Evolutionary conservation across 345 rosid species (phyloP), one percentile per base, ranked within the genome.

Genomic region (Toxicodendron radicans): DNA sequence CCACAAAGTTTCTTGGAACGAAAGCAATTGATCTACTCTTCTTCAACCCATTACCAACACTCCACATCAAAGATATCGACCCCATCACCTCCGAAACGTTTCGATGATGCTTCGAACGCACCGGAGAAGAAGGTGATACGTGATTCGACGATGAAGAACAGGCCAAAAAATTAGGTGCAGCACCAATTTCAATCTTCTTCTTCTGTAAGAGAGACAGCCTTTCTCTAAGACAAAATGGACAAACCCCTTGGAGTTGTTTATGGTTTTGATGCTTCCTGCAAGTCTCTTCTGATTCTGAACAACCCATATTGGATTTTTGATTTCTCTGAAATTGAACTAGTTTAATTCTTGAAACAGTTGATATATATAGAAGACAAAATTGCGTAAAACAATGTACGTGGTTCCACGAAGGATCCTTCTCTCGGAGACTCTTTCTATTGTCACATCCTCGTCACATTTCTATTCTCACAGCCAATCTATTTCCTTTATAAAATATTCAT

Each of bases 1-100:
- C 86, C 2, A 27, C 78, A 11, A 33, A 24, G 49, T 57, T 81
- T 58, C 80, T 84, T 0, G 90, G 76, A 69, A 65, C 85, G 41
- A 78, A 77, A 73, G 90, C 91, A 75, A 88, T 64, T 60, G 98
- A 94, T 79, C 91, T 84, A 66, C 98, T 91, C 84, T 94, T 94
- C 90, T 79, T 91, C 78, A 94, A 71, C 21, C 87, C 89, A 58
- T 58, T 49, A 46, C 79, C 79, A 61, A 62, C 71, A 3, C 83
- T 81, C 10, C 83, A 77, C 72, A 61, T 76, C 24, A 86, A 86
- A 7, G 91, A 78, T 66, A 83, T 64, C 8, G 89, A 81, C 57
- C 81, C 85, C 77, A 68, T 56, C 38, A 80, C 64, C 41, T 76
- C 73, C 10, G 89, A 85, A 4, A 54, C 73, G 64, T 76, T 78